A percentile compares a stretch with the other conserved stretches of the same genome.
These are phyloP conservation scores for Thielaviopsis punctulata DNA, from an alignment of 2,329 filamentous ascomycete genomes.

Conservation along the genomic window DNA sequence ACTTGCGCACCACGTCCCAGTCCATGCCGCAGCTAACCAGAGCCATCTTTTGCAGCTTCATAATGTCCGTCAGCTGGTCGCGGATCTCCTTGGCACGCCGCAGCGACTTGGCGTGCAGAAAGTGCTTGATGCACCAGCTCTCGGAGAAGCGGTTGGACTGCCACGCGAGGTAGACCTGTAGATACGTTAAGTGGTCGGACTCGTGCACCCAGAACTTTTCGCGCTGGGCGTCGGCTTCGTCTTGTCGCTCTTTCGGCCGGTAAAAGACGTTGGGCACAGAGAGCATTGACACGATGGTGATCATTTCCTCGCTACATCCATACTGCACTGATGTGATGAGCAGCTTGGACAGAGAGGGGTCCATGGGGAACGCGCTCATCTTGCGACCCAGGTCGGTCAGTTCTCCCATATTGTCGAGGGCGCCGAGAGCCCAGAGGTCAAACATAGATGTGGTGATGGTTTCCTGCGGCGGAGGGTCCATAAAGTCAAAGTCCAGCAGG, in stretches of 20 bases:
- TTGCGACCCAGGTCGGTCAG: slow-evolving; percentile 71
- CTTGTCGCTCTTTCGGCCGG: slow-evolving; percentile 85
- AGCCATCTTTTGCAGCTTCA: slow-evolving; percentile 77
- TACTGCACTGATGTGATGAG: slow-evolving; percentile 84
- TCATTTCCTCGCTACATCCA: slow-evolving; percentile 90
- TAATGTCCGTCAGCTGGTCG: slow-evolving; percentile 85
- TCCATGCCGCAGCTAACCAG: slow-evolving; percentile 84
- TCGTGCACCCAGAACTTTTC: slow-evolving; percentile 99
- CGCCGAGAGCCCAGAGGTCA: slow-evolving; percentile 90
- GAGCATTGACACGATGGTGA: slow-evolving; percentile 95
- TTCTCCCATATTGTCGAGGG: slow-evolving; percentile 83
- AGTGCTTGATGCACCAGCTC: slow-evolving; percentile 83
- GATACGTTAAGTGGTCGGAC: slow-evolving; percentile 85
- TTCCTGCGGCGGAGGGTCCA: slow-evolving; percentile 96
- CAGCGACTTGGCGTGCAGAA: slow-evolving; percentile 86
- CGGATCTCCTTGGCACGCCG: slow-evolving; percentile 85
- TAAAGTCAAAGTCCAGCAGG: slow-evolving; percentile 91
- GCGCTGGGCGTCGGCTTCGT: slow-evolving; percentile 85
- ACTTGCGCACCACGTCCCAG: slow-evolving; percentile 89
- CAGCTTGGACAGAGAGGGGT: slow-evolving; percentile 84
- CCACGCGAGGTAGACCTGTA: slow-evolving; percentile 95
- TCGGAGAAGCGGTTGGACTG: slow-evolving; percentile 78
- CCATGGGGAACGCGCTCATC: slow-evolving; percentile 98
- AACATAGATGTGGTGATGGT: slow-evolving; percentile 95
- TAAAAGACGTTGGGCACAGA: slow-evolving; percentile 95